phyloP scores from a whole-genome alignment of 176 grass and related monocot species.

The Oryza meyeriana region DNA sequence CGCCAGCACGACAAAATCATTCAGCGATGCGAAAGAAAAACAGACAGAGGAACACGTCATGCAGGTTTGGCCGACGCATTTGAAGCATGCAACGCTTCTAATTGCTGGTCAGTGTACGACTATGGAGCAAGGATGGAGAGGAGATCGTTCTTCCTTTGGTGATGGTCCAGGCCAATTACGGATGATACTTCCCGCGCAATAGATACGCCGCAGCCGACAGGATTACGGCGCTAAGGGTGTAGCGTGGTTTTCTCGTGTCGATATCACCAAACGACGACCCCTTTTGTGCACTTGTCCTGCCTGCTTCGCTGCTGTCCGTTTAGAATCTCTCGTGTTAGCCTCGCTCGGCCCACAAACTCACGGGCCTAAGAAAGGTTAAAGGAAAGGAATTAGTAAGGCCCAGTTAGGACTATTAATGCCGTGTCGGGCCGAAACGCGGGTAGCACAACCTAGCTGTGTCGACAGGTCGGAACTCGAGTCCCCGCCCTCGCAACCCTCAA shows the following conservation, averaged over 20 bases:
- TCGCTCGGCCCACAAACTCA: not conserved
- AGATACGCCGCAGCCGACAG: not conserved
- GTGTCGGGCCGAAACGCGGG: not conserved
- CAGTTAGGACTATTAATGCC: too few species aligned
- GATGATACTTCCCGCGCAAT: not conserved
- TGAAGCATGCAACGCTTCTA: too few species aligned
- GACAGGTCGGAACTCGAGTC: not conserved
- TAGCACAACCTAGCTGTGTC: not conserved
- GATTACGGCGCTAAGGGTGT: not conserved
- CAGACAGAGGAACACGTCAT: not conserved
- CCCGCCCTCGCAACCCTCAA: conserved; percentile 8
- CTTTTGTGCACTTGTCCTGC: not conserved
- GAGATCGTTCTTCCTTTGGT: too few species aligned
- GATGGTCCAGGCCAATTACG: not conserved
- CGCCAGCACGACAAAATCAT: too few species aligned
- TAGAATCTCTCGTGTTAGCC: not conserved
- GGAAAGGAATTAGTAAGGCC: not conserved
- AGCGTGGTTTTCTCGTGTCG: not conserved
- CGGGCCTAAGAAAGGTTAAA: not conserved
- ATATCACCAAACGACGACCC: not conserved
- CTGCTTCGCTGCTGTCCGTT: not conserved
- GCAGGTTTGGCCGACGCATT: not conserved
- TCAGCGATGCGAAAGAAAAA: too few species aligned
- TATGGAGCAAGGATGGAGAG: too few species aligned
- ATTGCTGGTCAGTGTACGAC: not conserved